Base-by-base conservation (phyloP, 306 rosid genomes). In the Dalbergia cochinchinensis region DNA sequence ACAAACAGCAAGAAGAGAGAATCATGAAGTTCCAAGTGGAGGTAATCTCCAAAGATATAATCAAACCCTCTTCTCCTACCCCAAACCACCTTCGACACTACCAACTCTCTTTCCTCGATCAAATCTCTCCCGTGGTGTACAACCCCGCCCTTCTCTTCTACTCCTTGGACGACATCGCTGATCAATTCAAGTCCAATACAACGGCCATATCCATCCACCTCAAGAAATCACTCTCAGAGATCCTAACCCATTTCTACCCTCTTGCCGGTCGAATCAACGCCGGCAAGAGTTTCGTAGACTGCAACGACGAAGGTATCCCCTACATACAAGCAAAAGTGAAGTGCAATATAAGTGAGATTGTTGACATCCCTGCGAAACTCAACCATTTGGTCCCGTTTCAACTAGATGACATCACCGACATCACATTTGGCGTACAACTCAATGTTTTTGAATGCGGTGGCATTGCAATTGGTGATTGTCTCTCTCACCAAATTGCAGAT, bases 401-500 rank as follows among this genome's bases (percentile, higher is more conserved):
- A 58, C 47, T 88, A 1, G 83, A 87, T 4, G 66, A 77, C 3
- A 53, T 74, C 78, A 76, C 87, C 3, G 83, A 86, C 7, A 19
- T 76, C 54, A 13, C 55, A 10, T 84, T 92, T 26, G 89, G 91
- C 3, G 83, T 88, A 66, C 97, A 88, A 58, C 75, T 92, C 41
- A 88, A 84, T 39, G 72, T 83, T 4, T 90, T 92, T 5, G 83
- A 81, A 0, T 85, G 91, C 63, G 94, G 90, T 0, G 91, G 94
- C 2, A 70, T 92, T 16, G 90, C 90, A 4, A 41, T 92, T 11
- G 87, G 88, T 14, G 71, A 50, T 0, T 90, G 90, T 69, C 78
- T 85, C 14, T 92, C 94, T 1, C 93, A 92, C 45, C 87, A 88
- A 71, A 75, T 92, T 5, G 87, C 88, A 0, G 93, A 92, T 4